Evolutionary conservation across 179 eudicot genomes (phyloP).

Genomic region (Beta corolliflora): DNA sequence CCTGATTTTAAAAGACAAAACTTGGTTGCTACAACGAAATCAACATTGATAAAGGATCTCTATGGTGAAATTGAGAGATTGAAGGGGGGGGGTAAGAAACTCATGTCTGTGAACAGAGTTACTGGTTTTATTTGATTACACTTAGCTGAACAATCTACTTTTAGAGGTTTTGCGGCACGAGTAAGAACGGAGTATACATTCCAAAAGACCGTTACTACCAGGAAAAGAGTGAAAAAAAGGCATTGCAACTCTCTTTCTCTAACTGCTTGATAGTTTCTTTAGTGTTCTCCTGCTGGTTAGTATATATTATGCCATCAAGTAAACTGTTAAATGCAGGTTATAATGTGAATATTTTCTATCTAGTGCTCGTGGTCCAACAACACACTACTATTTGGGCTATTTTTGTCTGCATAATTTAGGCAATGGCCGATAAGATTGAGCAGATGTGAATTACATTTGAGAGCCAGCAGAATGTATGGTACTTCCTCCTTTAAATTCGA

Average conservation of each 20-base stretch:
- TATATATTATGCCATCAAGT: neutral
- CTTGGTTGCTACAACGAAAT: no score
- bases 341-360: neutral
- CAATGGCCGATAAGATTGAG: conserved; percentile 92
- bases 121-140: neutral
- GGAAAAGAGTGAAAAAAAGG: conserved; percentile 94
- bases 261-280: neutral
- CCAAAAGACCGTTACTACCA: conserved; percentile 97
- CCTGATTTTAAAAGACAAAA: no score
- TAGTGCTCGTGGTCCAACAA: neutral
- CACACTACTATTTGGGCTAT: neutral
- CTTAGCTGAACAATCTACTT: neutral
- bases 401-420: conserved; percentile 41
- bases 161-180: conserved; percentile 94
- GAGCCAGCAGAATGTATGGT: conserved; percentile 71
- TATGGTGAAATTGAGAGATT: conserved; percentile 92
- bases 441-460: conserved; percentile 81
- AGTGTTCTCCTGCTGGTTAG: neutral
- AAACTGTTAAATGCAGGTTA: neutral
- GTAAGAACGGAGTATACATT: conserved; percentile 94
- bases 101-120: neutral
- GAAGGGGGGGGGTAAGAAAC: conserved; percentile 66
- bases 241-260: conserved; percentile 29
- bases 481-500: neutral
- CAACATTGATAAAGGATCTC: no score